A percentile compares a stretch with the other conserved stretches of the same genome.
phyloP scores from a whole-genome alignment of 2,329 filamentous ascomycete species.

The Cercospora brassicicola region DNA sequence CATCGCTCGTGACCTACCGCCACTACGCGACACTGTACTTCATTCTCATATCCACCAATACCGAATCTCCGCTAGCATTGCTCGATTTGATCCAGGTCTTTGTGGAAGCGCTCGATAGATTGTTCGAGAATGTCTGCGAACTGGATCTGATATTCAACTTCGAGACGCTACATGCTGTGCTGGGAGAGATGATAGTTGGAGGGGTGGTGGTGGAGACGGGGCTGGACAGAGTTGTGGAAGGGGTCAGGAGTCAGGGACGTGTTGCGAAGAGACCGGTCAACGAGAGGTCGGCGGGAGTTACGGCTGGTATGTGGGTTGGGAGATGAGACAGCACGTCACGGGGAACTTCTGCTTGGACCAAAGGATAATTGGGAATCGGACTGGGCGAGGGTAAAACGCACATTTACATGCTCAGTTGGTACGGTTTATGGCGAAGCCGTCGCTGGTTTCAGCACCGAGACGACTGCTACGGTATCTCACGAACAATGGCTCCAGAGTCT shows the following conservation, averaged over 20 bases:
- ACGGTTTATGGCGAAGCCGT: background rate
- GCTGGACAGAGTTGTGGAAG: conserved; percentile 81
- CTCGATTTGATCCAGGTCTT: conserved; percentile 98
- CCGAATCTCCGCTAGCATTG: conserved; percentile 89
- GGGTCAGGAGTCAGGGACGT: conserved; percentile 72
- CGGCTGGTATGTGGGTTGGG: conserved; percentile 40
- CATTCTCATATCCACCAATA: conserved; percentile 94
- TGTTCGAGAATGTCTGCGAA: conserved; percentile 99
- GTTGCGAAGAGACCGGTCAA: conserved; percentile 79
- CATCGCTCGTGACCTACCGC: conserved; percentile 93
- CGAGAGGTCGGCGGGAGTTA: conserved; percentile 52
- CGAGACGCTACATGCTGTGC: conserved; percentile 86
- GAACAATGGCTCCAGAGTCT: background rate
- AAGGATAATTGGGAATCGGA: background rate
- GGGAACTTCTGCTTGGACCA: background rate
- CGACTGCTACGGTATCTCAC: background rate
- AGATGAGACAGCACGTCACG: conserved; percentile 28
- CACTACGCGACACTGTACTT: conserved; percentile 98
- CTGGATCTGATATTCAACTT: conserved; percentile 99
- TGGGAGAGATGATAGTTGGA: conserved; percentile 92
- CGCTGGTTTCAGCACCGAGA: background rate
- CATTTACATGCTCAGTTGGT: background rate
- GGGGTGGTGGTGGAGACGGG: conserved; percentile 93
- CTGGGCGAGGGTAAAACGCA: background rate
- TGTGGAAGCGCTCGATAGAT: conserved; percentile 87